phyloP scores from a whole-genome alignment of 768 basidiomycete species.

The Coprinellus micaceus region DNA sequence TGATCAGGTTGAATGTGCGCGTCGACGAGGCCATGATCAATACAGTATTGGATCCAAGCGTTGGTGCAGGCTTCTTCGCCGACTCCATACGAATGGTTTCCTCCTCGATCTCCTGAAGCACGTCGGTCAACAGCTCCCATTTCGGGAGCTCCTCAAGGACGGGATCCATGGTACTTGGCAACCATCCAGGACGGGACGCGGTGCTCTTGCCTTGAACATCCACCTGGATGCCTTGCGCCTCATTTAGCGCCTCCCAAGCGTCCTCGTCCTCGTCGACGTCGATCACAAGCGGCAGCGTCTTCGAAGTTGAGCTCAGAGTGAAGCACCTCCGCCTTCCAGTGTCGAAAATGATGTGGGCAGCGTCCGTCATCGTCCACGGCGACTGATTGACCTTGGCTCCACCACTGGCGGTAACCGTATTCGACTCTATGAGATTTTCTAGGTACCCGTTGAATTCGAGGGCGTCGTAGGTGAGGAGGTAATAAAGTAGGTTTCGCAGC shows the following conservation, averaged over 20 bases:
- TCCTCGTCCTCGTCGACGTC: conserved; percentile 62
- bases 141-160: conserved; percentile 94
- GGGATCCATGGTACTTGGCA: conserved; percentile 77
- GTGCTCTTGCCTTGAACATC: conserved; percentile 15
- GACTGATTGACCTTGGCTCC: conserved; percentile 62
- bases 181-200: conserved; percentile 47
- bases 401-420: conserved; percentile 44
- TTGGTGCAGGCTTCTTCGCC: conserved; percentile 27
- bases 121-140: conserved; percentile 82
- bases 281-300: conserved; percentile 20
- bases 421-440: conserved; percentile 75
- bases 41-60: conserved; percentile 66
- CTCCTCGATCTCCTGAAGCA: conserved; percentile 86
- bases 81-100: conserved; percentile 68
- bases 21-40: conserved; percentile 87
- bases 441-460: conserved; percentile 89
- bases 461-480: conserved; percentile 86
- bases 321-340: conserved; percentile 82
- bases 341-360: conserved; percentile 83
- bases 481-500: conserved; percentile 76
- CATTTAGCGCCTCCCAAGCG: conserved; percentile 70
- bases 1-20: conserved; percentile 67
- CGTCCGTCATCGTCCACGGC: conserved; percentile 90
- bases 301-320: conserved; percentile 30
- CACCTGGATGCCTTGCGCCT: conserved; percentile 40